Conservation (phyloP, 2,329 filamentous ascomycete species). For the Tolypocladium tundrense region DNA sequence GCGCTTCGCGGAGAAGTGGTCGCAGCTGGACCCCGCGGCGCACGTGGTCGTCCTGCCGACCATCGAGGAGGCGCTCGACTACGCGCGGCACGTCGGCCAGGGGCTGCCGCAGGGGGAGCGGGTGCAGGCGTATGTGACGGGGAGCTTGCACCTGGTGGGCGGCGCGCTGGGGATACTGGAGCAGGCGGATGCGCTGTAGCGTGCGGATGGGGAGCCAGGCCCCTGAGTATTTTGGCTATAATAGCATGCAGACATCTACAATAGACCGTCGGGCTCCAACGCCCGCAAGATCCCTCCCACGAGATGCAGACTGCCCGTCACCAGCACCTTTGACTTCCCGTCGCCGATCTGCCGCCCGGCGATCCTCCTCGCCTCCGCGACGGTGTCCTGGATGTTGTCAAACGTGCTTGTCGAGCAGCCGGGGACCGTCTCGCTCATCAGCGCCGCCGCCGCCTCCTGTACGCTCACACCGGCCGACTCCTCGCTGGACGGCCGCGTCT, state of each 20-base stretch:
- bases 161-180: conserved; percentile 41
- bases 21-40: conserved; percentile 32
- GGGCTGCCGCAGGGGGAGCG: conserved; percentile 18
- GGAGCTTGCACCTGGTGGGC: conserved; percentile 54
- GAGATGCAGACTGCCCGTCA: conserved; percentile 78
- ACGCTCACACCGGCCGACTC: conserved; percentile 43
- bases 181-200: conserved; percentile 30
- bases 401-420: conserved; percentile 34
- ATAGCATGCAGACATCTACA: conserved; percentile 11
- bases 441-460: conserved; percentile 54
- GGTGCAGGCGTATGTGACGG: conserved; percentile 45
- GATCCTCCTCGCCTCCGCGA: conserved; percentile 42
- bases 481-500: conserved; percentile 8
- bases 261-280: conserved; percentile 39
- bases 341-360: conserved; percentile 10
- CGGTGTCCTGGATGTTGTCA: conserved; percentile 63
- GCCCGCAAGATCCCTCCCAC: conserved; percentile 71
- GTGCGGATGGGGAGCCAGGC: not conserved
- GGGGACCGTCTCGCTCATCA: conserved; percentile 48
- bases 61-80: conserved; percentile 45
- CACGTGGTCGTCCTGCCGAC: conserved; percentile 37
- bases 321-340: conserved; percentile 42
- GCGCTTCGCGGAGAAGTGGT: conserved; percentile 43
- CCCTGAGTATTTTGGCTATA: not conserved
- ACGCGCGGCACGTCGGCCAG: conserved; percentile 27